These are phyloP conservation scores for Purshia tridentata DNA, from an alignment of 306 rosid species.

Conservation along the genomic window DNA sequence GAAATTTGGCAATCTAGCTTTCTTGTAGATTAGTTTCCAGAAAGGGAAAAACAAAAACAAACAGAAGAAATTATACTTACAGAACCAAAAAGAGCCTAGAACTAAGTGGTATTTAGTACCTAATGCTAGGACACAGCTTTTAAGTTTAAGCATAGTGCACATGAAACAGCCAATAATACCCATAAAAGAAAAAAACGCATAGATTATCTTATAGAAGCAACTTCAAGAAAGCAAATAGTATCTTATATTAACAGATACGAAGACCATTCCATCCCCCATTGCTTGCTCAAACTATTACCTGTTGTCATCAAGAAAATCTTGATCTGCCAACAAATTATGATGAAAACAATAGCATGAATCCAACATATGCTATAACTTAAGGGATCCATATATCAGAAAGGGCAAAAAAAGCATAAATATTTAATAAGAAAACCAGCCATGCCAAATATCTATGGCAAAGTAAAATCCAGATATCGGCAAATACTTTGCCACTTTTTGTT, in stretches of 20 bases:
- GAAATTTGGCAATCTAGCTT: conserved; percentile 3
- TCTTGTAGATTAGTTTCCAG: neutral
- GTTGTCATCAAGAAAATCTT: neutral
- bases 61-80: neutral
- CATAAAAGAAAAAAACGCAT: neutral
- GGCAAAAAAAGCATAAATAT: neutral
- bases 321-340: neutral
- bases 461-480: neutral
- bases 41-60: neutral
- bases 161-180: too few relatives aligned
- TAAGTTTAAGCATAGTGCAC: neutral
- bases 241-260: neutral
- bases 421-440: neutral
- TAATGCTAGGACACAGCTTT: neutral
- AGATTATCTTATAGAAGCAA: neutral
- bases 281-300: neutral
- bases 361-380: neutral
- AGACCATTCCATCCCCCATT: neutral
- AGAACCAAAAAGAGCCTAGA: neutral
- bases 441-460: neutral
- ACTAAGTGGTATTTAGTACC: neutral
- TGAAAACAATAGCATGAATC: neutral
- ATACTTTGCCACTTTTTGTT: neutral
- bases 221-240: neutral
- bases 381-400: neutral